phyloP scores from a whole-genome alignment of 257 asterid genomes.

The Fraxinus pennsylvanica region DNA sequence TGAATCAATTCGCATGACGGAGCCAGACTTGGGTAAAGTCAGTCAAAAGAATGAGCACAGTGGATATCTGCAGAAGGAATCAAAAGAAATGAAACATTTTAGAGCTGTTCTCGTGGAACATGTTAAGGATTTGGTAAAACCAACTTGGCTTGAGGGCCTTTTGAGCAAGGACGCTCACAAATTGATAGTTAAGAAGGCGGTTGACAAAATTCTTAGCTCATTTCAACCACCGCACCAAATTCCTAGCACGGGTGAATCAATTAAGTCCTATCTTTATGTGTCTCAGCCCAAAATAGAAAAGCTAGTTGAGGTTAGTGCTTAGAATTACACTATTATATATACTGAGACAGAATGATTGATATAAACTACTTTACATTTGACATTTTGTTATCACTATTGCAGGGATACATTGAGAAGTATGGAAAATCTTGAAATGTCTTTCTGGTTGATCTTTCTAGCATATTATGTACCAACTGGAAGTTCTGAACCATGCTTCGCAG shows the following conservation, averaged over 20 bases:
- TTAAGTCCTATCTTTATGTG: slow-evolving; percentile 52
- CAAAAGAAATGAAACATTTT: slow-evolving; percentile 52
- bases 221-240: slow-evolving; percentile 53
- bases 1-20: slow-evolving; percentile 32
- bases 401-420: slow-evolving; percentile 74
- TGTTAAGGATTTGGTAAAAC: slow-evolving; percentile 75
- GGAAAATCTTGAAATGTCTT: slow-evolving; percentile 50
- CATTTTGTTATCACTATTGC: slow-evolving; percentile 48
- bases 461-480: slow-evolving; percentile 25
- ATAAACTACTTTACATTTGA: slow-evolving; percentile 22
- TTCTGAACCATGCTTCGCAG: slow-evolving; percentile 25
- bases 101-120: slow-evolving; percentile 68
- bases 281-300: slow-evolving; percentile 62
- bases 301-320: slow-evolving; percentile 80
- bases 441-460: slow-evolving; percentile 23
- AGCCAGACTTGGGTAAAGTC: slow-evolving; percentile 39
- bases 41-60: slow-evolving; percentile 35
- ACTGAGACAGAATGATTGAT: slow-evolving; percentile 18
- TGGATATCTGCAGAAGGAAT: slow-evolving; percentile 40
- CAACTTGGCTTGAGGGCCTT: slow-evolving; percentile 74
- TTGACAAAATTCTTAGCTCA: slow-evolving; percentile 64
- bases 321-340: slow-evolving; percentile 17
- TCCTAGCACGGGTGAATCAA: slow-evolving; percentile 61
- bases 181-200: slow-evolving; percentile 68
- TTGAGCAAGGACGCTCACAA: slow-evolving; percentile 84